Base-by-base conservation (phyloP, 257 asterid species). In the Thymus mandschuricus region DNA sequence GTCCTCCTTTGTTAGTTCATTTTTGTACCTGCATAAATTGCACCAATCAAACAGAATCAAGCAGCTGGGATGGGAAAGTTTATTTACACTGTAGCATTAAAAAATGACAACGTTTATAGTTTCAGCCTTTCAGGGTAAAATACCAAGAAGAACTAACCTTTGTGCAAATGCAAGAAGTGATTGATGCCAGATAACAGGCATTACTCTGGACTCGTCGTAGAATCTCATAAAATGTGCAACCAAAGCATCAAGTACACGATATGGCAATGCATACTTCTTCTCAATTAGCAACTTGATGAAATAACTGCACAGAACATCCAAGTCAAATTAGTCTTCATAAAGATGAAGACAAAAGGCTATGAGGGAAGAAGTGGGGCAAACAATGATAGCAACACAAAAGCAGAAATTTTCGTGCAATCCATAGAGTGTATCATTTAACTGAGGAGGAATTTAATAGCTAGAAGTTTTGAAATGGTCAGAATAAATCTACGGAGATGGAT, bases 181-280 rank as follows among this genome's bases (percentile, higher is more conserved):
- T 75, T 86, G 97, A 75, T 95, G 99, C 98, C 99, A 95, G 74
- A 95, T 92, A 70, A 92, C 98, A 57, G 98, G 99, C 99, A 95
- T 95, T 81, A 80, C 73, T 72, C 96, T 88, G 10, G 93, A 75
- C 38, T 94, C 98, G 7, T 84, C 91, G 12, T 71, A 75, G 84
- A 88, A 92, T 79, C 45, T 88, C 99, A 89, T 83, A 76, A 92
- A 95, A 79, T 95, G 99, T 75, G 84, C 86, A 60, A 88, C 96
- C 90, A 95, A 80, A 11, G 97, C 96, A 81, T 95, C 98, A 51
- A 95, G 88, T 8, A 92, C 99, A 64, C 97, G 97, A 79, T 92
- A 95, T 43, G 99, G 97, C 87, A 95, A 81, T 31, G 98, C 98
- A 62, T 92, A 95, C 83, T 95, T 95, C 96, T 95, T 95, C 86